Base-by-base conservation (phyloP, 192 early-diverging fungal species). In the Podila horticola region DNA sequence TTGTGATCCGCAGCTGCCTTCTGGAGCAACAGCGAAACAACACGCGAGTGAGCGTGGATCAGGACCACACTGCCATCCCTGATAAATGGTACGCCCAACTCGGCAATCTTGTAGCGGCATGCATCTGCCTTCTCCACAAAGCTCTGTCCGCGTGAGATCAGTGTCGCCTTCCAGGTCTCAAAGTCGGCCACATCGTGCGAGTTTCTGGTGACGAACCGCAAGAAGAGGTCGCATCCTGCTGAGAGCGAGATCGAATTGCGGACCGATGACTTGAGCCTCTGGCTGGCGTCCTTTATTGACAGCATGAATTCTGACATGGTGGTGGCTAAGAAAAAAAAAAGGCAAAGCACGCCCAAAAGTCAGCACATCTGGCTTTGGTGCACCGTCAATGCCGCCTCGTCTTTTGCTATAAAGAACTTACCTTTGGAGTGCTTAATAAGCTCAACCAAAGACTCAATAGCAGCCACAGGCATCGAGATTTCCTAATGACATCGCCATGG, bases 21-120 rank as follows among this genome's bases (percentile, higher is more conserved):
- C 48, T 89, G 88, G 64, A 99, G 79, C 9, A 99, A 75, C 24
- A 89, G 71, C 92, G 97, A 96, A 15, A 98, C 94, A 2, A 97
- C 95, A 7, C 97, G 91, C 26, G 98, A 99, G 76, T 97, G 97
- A 29, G 95, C 95, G 77, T 99, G 98, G 22, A 99, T 88, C 30
- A 99, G 85, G 70, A 99, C 94, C 2, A 91, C 88, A 81, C 92
- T 69, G 26, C 71, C 91, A 68, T 96, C 94, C 64, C 92, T 91
- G 60, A 96, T 91, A 75, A 96, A 95, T 69, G 90, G 91, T 22
- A 88, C 83, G 28, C 95, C 94, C 57, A 92, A 79, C 60, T 88
- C 90, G n/a, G 95, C 94, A 63, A 95, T 91, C 67, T 87, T 89
- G 41, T 93, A 88, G n/a, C 94, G 90, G 67, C 88, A 92, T 58